Evolutionary conservation across 139 green algal genomes (phyloP).

Genomic region (Gonium pectorale): DNA sequence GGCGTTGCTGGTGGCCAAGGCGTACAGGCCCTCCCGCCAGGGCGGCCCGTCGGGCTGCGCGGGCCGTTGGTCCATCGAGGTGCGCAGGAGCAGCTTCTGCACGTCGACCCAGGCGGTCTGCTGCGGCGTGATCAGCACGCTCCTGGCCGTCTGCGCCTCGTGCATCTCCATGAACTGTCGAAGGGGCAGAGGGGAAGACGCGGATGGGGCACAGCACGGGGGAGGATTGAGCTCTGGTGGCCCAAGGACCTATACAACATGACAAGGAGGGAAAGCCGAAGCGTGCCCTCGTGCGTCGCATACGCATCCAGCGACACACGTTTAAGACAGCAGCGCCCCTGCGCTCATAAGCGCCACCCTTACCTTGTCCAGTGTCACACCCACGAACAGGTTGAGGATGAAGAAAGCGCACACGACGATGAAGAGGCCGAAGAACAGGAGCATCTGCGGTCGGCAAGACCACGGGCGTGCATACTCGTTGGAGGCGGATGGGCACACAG

Average conservation of each 20-base stretch:
- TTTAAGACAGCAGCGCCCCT: too few species aligned
- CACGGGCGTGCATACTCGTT: too few species aligned
- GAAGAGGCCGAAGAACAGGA: constrained; percentile 74
- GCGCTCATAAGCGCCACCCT: too few species aligned
- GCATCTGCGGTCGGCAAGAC: too few species aligned
- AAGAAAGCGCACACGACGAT: constrained; percentile 62
- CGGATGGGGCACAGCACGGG: too few species aligned
- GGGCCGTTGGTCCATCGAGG: not conserved
- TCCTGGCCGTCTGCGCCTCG: constrained; percentile 32
- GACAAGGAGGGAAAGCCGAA: too few species aligned
- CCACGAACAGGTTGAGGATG: constrained; percentile 51
- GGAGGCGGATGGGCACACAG: too few species aligned
- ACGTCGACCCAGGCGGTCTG: constrained; percentile 33
- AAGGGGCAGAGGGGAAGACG: too few species aligned
- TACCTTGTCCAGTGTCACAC: constrained; percentile 49
- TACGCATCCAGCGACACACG: too few species aligned
- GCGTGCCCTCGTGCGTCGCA: too few species aligned
- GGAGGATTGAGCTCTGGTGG: too few species aligned
- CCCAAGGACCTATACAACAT: too few species aligned
- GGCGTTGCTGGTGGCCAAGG: not conserved
- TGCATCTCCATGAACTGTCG: constrained; percentile 82
- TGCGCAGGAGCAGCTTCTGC: constrained; percentile 46
- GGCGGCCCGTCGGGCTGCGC: not conserved
- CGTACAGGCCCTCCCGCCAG: not conserved
- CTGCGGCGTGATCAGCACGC: constrained; percentile 25